These are phyloP conservation scores for Fusarium illudens DNA, from an alignment of 2,329 filamentous ascomycete species.

Conservation along the genomic window DNA sequence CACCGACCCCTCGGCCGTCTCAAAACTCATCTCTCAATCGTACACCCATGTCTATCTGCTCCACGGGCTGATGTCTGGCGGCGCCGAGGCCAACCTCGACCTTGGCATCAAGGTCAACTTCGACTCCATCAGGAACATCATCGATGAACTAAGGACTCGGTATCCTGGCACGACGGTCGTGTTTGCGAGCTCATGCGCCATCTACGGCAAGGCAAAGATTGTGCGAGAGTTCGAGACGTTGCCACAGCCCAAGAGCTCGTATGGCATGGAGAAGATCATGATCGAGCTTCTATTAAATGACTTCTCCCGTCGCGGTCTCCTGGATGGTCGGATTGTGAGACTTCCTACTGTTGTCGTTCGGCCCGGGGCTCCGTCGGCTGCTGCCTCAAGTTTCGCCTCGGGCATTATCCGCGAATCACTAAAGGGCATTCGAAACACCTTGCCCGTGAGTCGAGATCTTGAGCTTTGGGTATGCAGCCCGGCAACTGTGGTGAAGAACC, in stretches of 20 bases:
- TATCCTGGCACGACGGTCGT: constrained; percentile 61
- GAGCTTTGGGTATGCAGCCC: constrained; percentile 62
- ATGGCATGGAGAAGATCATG: constrained; percentile 69
- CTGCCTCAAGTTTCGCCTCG: constrained; percentile 66
- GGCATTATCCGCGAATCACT: constrained; percentile 68
- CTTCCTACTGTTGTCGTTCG: constrained; percentile 70
- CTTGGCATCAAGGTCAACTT: constrained; percentile 64
- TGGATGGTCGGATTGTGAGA: constrained; percentile 64
- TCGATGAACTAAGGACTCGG: constrained; percentile 57
- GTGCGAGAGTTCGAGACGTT: constrained; percentile 29
- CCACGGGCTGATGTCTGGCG: constrained; percentile 70
- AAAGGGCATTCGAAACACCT: constrained; percentile 52
- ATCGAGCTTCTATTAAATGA: constrained; percentile 55
- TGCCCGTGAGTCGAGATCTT: constrained; percentile 57
- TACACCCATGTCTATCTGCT: constrained; percentile 64
- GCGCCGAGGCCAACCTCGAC: constrained; percentile 66
- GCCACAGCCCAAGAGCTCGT: constrained; percentile 63
- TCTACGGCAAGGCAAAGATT: constrained; percentile 55
- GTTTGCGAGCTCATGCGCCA: constrained; percentile 66
- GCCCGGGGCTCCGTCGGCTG: constrained; percentile 66
- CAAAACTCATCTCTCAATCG: constrained; percentile 40
- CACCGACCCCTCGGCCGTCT: constrained; percentile 39
- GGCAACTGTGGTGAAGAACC: constrained; percentile 57
- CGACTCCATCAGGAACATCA: constrained; percentile 60
- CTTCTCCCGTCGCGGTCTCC: constrained; percentile 58